These are phyloP conservation scores for Cadophora luteo-olivacea DNA, from an alignment of 2,329 filamentous ascomycete species.

Conservation along the genomic window DNA sequence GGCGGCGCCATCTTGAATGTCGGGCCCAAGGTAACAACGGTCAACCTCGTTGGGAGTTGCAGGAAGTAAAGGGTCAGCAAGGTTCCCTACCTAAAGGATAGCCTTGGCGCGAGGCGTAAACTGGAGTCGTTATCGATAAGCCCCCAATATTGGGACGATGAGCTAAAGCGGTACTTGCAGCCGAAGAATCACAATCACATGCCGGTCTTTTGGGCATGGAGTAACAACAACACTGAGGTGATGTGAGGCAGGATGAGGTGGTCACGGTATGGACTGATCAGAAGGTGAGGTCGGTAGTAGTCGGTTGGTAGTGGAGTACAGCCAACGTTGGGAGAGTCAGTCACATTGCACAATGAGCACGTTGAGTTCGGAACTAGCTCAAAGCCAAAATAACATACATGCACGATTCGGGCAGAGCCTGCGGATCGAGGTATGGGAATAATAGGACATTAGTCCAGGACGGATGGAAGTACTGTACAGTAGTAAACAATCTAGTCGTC, in stretches of 20 bases:
- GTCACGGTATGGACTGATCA: conserved; percentile 15
- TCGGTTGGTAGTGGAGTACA: not conserved
- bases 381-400: conserved; percentile 6
- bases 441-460: not conserved
- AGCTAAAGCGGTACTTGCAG: conserved; percentile 1
- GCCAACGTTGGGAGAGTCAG: conserved; percentile 4
- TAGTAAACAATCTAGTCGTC: not conserved
- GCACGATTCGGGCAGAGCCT: conserved; percentile 8
- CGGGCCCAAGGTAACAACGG: conserved; percentile 17
- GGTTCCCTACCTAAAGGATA: not conserved
- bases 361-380: conserved; percentile 6
- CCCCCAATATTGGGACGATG: not conserved
- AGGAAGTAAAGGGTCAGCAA: conserved; percentile 5
- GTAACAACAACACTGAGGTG: not conserved
- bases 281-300: not conserved
- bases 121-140: conserved; percentile 25
- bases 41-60: conserved; percentile 19
- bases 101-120: conserved; percentile 16
- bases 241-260: not conserved
- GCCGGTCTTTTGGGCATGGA: not conserved
- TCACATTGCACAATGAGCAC: conserved; percentile 14
- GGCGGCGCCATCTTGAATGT: conserved; percentile 44
- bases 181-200: conserved; percentile 3
- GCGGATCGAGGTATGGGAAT: not conserved
- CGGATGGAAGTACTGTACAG: not conserved